Evolutionary conservation across 768 basidiomycete genomes (phyloP), one percentile per base, ranked within the genome.

Genomic region (Panaeolus papilionaceus): DNA sequence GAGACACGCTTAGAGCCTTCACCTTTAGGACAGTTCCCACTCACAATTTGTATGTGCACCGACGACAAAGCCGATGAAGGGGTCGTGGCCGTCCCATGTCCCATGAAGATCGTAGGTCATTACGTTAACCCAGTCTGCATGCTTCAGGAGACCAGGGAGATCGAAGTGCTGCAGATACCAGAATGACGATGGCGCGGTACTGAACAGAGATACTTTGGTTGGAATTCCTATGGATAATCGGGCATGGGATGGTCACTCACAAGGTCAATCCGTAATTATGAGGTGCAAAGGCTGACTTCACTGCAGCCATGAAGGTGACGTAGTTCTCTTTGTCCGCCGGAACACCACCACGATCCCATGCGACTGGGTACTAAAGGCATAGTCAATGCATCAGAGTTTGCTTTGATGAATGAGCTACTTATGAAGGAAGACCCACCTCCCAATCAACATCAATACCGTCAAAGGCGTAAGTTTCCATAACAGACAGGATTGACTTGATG

Each of bases 91-190:
- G 64, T 76, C 75, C 75, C 75, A 76, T 4, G 70, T 71, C 7
- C 75, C 75, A 68, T 77, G 76, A 7, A 77, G 70, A 63, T 77
- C 76, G 62, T 77, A 77, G 2, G 74, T 74, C 74, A 70, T 74
- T 16, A 62, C 23, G 42, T 69, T 65, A 37, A 69, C 58, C 75
- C 75, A 76, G 38, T 76, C 75, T n/a, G 71, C 70, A 2, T 42
- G 63, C 33, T 73, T 58, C 16, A 72, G 20, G 37, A 77, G 44
- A 2, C 61, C 70, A 4, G 69, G 70, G 44, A 77, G 68, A 62
- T 78, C 77, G 26, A 76, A 78, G 44, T 78, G 70, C 64, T 78
- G 77, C 6, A 78, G 66, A 66, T 78, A 78, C 77, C 77, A 77
- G 62, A 65, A 76, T 2, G 69, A 71, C 0, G 76, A 73, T 0